phyloP scores from a whole-genome alignment of 768 basidiomycete species.

The Coprinopsis marcescibilis region DNA sequence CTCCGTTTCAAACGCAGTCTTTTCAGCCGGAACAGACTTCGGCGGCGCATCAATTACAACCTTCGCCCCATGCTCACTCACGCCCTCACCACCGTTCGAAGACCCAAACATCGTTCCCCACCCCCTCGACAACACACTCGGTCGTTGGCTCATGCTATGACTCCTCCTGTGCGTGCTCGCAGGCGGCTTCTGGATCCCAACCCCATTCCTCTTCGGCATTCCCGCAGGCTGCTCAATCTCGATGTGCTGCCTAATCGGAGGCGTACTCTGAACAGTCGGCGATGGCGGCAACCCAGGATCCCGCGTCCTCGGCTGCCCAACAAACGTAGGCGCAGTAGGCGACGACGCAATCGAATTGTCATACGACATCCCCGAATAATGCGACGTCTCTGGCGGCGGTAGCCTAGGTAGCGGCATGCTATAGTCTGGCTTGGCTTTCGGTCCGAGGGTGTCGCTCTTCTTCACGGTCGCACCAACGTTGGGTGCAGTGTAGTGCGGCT shows the following conservation, averaged over 20 bases:
- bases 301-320: slow-evolving; percentile 56
- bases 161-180: slow-evolving; percentile 77
- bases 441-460: slow-evolving; percentile 23
- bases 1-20: slow-evolving; percentile 46
- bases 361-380: slow-evolving; percentile 80
- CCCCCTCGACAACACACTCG: slow-evolving; percentile 42
- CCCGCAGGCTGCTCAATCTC: slow-evolving; percentile 26
- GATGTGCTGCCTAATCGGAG: slow-evolving; percentile 20
- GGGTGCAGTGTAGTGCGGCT: slow-evolving; percentile 24
- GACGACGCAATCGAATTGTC: slow-evolving; percentile 52
- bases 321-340: slow-evolving; percentile 56
- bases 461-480: slow-evolving; percentile 15
- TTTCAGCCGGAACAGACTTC: slow-evolving; percentile 63
- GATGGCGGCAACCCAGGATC: slow-evolving; percentile 46
- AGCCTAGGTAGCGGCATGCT: slow-evolving; percentile 78
- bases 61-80: slow-evolving; percentile 31
- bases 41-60: slow-evolving; percentile 39
- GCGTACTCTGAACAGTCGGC: slow-evolving; percentile 5
- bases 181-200: slow-evolving; percentile 57
- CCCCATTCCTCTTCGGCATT: slow-evolving; percentile 18
- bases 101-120: slow-evolving; percentile 61
- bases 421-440: slow-evolving; percentile 55
- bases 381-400: slow-evolving; percentile 75
- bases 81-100: slow-evolving; percentile 19
- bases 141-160: slow-evolving; percentile 78